Evolutionary conservation across 2,329 filamentous ascomycete species (phyloP), one percentile per base, ranked within the genome.

Genomic region (Colletotrichum costaricense): DNA sequence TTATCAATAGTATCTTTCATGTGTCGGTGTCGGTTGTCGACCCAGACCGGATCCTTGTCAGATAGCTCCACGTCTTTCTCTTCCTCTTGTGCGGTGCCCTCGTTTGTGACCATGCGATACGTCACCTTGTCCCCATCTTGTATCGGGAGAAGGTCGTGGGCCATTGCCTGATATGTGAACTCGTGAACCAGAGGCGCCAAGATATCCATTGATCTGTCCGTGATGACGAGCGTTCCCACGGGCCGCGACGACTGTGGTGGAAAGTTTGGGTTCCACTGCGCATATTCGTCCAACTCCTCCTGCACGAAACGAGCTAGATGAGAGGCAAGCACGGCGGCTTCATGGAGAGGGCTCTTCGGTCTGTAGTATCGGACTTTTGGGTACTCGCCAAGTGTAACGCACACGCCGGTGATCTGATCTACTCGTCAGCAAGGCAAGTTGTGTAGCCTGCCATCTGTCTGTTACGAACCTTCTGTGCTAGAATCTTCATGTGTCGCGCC

Each of bases 91-190:
- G 86, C 83, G 4, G 89, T 87, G 11, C 93, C 94, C 77, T 95
- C 91, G 76, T 97, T 97, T 75, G 97, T 87, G 2, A 89, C 86
- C 65, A 95, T 95, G 76, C 92, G 93, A 80, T 95, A 99, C 0
- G 93, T 95, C 11, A 97, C 89, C 81, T 97, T 98, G 76, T 98
- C 95, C 28, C 90, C 93, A 67, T 98, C 97, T 78, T 93, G 92
- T 79, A 99, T 95, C 0, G 93, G 93, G 35, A 99, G 85, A 9
- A 99, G 86, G 80, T 99, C 97, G 82, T 98, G 94, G 4, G 95
- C 96, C 96, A 99, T 98, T 63, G 97, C 95, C 83, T 99, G 97
- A 81, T 98, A 99, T 14, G 97, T 98, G 81, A 99, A 98, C 79
- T 99, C 97, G 83, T 99, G 97, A 4, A 98, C 81, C 12, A 98